Percentiles rank a stretch among this genome's conserved stretches.
phyloP scores from a whole-genome alignment of 169 alveolate genomes.

The Eimeria maxima region DNA sequence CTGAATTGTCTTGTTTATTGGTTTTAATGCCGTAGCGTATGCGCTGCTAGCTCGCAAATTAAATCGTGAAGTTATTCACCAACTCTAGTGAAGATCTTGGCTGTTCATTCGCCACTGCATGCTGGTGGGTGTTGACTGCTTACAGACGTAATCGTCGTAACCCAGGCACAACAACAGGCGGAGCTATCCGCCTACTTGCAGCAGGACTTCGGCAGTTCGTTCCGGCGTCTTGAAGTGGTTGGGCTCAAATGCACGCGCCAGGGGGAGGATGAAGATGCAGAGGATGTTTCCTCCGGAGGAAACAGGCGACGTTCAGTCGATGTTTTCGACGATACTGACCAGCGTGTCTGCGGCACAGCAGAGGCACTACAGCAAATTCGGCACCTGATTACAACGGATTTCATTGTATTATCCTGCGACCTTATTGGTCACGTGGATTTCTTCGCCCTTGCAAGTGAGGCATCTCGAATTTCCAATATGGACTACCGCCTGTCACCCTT shows the following conservation, averaged over 20 bases:
- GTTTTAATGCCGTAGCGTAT: not conserved
- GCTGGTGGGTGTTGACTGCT: not conserved
- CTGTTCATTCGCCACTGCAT: not conserved
- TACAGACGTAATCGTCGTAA: constrained; percentile 80
- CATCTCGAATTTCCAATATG: not conserved
- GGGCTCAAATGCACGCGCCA: constrained; percentile 76
- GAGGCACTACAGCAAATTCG: constrained; percentile 80
- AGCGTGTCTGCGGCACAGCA: constrained; percentile 81
- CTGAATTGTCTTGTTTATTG: not conserved
- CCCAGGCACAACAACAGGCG: constrained; percentile 75
- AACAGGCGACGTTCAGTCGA: constrained; percentile 69
- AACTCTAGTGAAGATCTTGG: not conserved
- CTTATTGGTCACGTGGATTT: constrained; percentile 82
- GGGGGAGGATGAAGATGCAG: constrained; percentile 80
- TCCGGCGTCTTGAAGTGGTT: constrained; percentile 82
- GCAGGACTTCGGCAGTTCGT: constrained; percentile 75
- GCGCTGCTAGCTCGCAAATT: not conserved
- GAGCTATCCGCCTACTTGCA: constrained; percentile 78
- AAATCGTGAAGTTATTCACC: not conserved
- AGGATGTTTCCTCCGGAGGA: constrained; percentile 12
- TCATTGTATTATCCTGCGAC: constrained; percentile 80
- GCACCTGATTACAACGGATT: constrained; percentile 76
- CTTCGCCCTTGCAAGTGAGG: constrained; percentile 82
- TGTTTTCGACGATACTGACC: constrained; percentile 54
- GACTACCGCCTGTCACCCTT: not conserved